Base-by-base conservation (phyloP, 2,329 filamentous ascomycete species). In the Penicillium sp. region DNA sequence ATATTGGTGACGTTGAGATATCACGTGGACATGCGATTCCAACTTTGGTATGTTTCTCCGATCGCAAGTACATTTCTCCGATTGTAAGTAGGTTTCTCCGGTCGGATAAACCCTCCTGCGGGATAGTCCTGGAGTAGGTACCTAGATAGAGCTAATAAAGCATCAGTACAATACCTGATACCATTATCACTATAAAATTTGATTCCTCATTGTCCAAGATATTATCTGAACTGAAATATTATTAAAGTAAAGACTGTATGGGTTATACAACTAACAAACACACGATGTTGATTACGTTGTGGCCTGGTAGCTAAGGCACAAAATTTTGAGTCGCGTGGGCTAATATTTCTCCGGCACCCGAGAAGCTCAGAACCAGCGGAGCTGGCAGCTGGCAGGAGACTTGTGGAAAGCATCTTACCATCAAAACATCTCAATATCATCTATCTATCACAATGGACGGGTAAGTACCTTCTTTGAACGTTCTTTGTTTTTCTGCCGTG, bases 391-490 rank as follows among this genome's bases (percentile, higher is more conserved):
- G 27, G 39, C 38, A 51, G 39, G n/a, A 44, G 25, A 54, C 38
- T 40, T 47, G 50, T 55, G 31, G 48, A 55, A 50, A 50, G 38
- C 53, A 55, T 45, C 53, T 34, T 50, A 41, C 39, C 47, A 55
- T 44, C 53, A 44, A 51, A 50, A 16, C 41, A 47, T 38, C 29
- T 45, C n/a, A 15, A 45, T 38, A 11, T 36, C 13, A 36, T 16
- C 44, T 44, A 50, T 36, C 55, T 49, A 57, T 54, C 68, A 72
- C 55, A 62, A 76, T 76, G 74, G 74, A 76, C 52, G 70, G 66
- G 73, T 75, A 63, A 50, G 69, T 65, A 2, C 21, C 2, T 27
- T n/a, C 0, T 36, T 36, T 40, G n/a, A 15, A 25, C 43, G 0
- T 5, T 40, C 15, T 40, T 38, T 5, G 10, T 10, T 41, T 23